Conservation (phyloP, 108 stramenopile genomes). For the Cyclotella choctawhatcheeana region DNA sequence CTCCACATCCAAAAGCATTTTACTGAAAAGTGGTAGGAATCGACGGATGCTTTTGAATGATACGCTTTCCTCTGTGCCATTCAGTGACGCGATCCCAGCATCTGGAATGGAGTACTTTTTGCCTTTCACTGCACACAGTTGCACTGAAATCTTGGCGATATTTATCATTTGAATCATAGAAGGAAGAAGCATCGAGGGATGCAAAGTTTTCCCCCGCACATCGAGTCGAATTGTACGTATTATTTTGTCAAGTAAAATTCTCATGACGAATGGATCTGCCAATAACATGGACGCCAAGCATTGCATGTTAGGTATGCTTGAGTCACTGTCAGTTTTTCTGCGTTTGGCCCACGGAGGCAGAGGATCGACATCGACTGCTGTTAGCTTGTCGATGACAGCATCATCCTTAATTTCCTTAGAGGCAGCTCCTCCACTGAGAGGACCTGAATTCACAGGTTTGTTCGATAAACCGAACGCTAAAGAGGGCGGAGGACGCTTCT, state of each 20-base stretch:
- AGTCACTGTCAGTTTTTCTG: slow-evolving; percentile 15
- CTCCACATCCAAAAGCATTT: slow-evolving; percentile 73
- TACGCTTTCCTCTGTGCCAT: slow-evolving; percentile 46
- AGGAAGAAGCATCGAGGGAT: slow-evolving; percentile 65
- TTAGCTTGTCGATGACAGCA: slow-evolving; percentile 44
- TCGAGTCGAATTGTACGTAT: slow-evolving; percentile 65
- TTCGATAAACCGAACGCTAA: slow-evolving; percentile 44
- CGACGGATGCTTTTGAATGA: slow-evolving; percentile 68
- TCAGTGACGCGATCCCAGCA: slow-evolving; percentile 52
- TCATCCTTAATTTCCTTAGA: slow-evolving; percentile 38
- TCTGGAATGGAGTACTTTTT: slow-evolving; percentile 67
- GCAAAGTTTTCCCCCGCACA: slow-evolving; percentile 58
- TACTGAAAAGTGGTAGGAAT: slow-evolving; percentile 64
- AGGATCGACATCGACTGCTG: slow-evolving; percentile 48
- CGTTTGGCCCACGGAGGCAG: slow-evolving; percentile 50
- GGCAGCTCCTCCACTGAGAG: slow-evolving; percentile 4
- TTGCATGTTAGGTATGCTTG: slow-evolving; percentile 75
- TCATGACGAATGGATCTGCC: slow-evolving; percentile 86
- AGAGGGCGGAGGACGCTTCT: slow-evolving; percentile 56
- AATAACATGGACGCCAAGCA: slow-evolving; percentile 84
- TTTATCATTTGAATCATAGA: slow-evolving; percentile 82
- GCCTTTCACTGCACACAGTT: slow-evolving; percentile 78
- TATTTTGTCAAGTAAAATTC: slow-evolving; percentile 73
- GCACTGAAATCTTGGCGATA: slow-evolving; percentile 77
- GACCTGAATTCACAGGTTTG: slow-evolving; percentile 18